Percentiles rank a stretch among this genome's conserved stretches.
These are phyloP conservation scores for Hemerocallis citrina DNA, from an alignment of 106 monocot species.

Conservation along the genomic window DNA sequence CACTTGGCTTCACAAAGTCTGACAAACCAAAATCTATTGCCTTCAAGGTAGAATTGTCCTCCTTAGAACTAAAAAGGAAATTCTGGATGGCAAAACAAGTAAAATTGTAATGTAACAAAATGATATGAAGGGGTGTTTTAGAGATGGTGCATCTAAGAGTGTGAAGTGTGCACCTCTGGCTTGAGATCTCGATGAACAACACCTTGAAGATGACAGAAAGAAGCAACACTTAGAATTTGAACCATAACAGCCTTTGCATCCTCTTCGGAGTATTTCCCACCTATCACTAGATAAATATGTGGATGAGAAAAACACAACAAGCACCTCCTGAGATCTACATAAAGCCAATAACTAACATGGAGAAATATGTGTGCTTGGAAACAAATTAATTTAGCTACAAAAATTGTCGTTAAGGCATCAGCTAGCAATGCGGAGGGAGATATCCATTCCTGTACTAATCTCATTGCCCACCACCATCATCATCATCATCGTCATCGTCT, in stretches of 20 bases:
- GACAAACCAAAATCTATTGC: constrained; percentile 99
- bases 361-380: too few relatives aligned
- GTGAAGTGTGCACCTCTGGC: constrained; percentile 74
- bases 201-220: constrained; percentile 97
- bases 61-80: constrained; percentile 87
- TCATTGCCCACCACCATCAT: too few relatives aligned
- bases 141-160: neutral
- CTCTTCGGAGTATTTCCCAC: constrained; percentile 90
- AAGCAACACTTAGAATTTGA: constrained; percentile 74
- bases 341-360: too few relatives aligned
- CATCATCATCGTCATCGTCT: too few relatives aligned
- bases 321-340: too few relatives aligned
- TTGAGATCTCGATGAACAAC: constrained; percentile 98
- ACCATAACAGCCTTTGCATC: constrained; percentile 82
- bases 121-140: neutral
- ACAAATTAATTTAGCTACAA: too few relatives aligned
- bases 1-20: constrained; percentile 95
- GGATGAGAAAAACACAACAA: too few relatives aligned
- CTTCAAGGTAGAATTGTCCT: constrained; percentile 74
- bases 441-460: too few relatives aligned
- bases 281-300: too few relatives aligned
- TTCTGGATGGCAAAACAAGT: constrained; percentile 44
- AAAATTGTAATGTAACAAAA: neutral
- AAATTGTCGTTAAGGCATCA: too few relatives aligned
- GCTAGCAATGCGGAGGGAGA: too few relatives aligned